Percentiles rank a stretch among this genome's conserved stretches.
phyloP scores from a whole-genome alignment of 108 stramenopile genomes.

The Skeletonema costatum region DNA sequence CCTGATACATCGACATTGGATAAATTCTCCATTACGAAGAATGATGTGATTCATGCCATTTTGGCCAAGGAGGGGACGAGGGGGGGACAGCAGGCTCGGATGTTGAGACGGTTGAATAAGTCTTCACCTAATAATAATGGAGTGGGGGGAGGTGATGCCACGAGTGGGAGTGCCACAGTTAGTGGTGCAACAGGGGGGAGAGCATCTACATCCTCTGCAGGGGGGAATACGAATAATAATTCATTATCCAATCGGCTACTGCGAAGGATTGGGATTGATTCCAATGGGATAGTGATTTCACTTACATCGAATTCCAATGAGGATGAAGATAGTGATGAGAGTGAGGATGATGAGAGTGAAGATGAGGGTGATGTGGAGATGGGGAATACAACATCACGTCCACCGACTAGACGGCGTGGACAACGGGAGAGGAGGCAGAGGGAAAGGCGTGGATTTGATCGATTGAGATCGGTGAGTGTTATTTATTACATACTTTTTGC shows the following conservation, averaged over 20 bases:
- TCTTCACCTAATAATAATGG: background rate
- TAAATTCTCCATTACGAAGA: conserved; percentile 49
- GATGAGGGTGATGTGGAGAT: conserved; percentile 7
- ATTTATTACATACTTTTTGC: too few species aligned
- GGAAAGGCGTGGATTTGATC: conserved; percentile 81
- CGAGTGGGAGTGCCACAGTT: background rate
- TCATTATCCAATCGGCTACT: conserved; percentile 8
- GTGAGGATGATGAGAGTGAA: conserved; percentile 17
- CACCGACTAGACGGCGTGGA: background rate
- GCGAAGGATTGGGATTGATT: conserved; percentile 58
- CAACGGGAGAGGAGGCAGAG: conserved; percentile 31
- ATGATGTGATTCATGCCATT: conserved; percentile 78
- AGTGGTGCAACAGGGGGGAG: background rate
- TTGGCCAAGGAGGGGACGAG: conserved; percentile 53
- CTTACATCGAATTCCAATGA: background rate
- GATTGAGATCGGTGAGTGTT: conserved; percentile 57
- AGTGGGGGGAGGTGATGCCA: background rate
- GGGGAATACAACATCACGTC: background rate
- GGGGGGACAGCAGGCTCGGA: conserved; percentile 37
- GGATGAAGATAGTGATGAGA: conserved; percentile 28
- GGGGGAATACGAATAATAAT: background rate
- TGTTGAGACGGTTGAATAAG: conserved; percentile 28
- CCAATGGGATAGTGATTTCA: conserved; percentile 52
- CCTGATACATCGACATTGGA: conserved; percentile 63
- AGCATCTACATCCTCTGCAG: background rate